A percentile compares a stretch with the other conserved stretches of the same genome.
These are phyloP conservation scores for Actinomortierella ambigua DNA, from an alignment of 371 early-diverging fungal species.

Conservation along the genomic window DNA sequence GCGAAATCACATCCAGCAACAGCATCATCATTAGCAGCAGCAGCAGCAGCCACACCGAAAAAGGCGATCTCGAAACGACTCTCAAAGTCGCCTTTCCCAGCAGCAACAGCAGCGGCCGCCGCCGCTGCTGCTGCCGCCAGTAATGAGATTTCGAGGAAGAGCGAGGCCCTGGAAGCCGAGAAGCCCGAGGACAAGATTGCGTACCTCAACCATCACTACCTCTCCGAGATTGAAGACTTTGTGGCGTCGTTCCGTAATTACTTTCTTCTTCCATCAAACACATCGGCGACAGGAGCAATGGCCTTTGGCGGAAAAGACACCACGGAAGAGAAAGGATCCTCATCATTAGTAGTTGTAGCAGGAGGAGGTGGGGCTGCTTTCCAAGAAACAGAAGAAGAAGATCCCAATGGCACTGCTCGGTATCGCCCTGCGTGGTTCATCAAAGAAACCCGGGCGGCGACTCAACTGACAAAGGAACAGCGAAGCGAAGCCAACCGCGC, in stretches of 20 bases:
- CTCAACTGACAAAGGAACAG: conserved; percentile 22
- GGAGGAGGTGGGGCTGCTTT: not conserved
- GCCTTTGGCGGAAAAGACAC: not conserved
- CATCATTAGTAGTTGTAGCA: no score
- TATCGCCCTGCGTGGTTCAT: conserved; percentile 22
- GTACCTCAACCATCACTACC: conserved; percentile 23
- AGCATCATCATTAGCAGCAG: conserved; percentile 5
- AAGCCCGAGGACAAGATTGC: conserved; percentile 30
- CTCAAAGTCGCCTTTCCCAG: no score
- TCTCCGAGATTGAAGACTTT: conserved; percentile 35
- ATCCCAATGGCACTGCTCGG: not conserved
- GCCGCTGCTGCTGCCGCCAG: not conserved
- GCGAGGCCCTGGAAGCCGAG: not conserved
- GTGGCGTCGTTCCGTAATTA: conserved; percentile 30
- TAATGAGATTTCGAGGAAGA: no score
- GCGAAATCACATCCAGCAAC: conserved; percentile 12
- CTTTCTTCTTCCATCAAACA: conserved; percentile 12
- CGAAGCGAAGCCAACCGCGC: conserved; percentile 16
- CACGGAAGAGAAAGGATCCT: not conserved
- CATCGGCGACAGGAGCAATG: conserved; percentile 2
- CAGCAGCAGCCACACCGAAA: conserved; percentile 8
- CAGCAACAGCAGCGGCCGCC: conserved; percentile 8
- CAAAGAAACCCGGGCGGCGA: conserved; percentile 22
- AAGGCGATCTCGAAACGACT: conserved; percentile 6
- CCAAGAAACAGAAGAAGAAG: conserved; percentile 7